Percentiles rank a stretch among this genome's conserved stretches.
phyloP scores from a whole-genome alignment of 257 asterid species.

The Plectranthus barbatus region DNA sequence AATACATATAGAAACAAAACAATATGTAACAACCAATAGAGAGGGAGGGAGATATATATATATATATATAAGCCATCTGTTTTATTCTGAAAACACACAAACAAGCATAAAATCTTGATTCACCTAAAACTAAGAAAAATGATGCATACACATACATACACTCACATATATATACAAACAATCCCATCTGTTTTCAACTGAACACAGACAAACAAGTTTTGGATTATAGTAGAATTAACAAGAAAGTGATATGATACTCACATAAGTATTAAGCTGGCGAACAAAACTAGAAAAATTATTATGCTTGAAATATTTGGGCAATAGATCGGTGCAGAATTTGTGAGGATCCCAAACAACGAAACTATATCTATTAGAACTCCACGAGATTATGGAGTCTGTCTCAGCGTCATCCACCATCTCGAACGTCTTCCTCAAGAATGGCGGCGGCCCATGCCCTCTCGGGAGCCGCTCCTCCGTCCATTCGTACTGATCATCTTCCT shows the following conservation, averaged over 20 bases:
- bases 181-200: too few relatives aligned
- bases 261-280: slow-evolving; percentile 87
- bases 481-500: slow-evolving; percentile 20
- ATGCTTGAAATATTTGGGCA: slow-evolving; percentile 83
- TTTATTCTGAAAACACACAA: neutral
- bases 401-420: slow-evolving; percentile 81
- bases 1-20: neutral
- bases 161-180: too few relatives aligned
- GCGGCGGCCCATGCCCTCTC: slow-evolving; percentile 63
- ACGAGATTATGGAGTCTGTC: slow-evolving; percentile 63
- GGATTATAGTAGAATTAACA: too few relatives aligned
- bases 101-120: neutral
- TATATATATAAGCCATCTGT: neutral
- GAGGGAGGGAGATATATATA: neutral
- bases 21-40: neutral
- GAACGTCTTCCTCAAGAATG: slow-evolving; percentile 74
- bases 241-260: slow-evolving; percentile 16
- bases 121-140: too few relatives aligned
- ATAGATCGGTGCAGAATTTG: slow-evolving; percentile 52
- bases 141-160: too few relatives aligned
- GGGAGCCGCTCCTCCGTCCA: slow-evolving; percentile 15
- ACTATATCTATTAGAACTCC: slow-evolving; percentile 45
- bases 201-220: too few relatives aligned
- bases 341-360: slow-evolving; percentile 84
- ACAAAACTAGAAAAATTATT: slow-evolving; percentile 84